Evolutionary conservation across 2,329 filamentous ascomycete species (phyloP).

Genomic region (Pezicula neosporulosa): DNA sequence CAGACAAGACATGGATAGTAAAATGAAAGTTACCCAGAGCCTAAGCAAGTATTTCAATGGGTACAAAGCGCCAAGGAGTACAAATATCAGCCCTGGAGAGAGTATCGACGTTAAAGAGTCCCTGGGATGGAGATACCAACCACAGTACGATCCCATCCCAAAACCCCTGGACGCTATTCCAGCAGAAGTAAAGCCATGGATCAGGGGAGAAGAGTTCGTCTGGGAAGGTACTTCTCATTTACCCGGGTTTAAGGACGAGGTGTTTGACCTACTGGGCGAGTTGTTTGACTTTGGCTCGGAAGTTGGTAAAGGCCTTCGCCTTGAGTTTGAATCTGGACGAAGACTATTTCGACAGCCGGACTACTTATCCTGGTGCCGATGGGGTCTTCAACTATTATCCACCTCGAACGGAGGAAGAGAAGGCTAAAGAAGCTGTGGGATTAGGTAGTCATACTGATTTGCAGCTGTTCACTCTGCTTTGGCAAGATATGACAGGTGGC

Average conservation of each 20-base stretch:
- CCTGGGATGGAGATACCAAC: constrained; percentile 46
- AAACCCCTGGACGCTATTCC: constrained; percentile 39
- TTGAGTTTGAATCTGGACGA: constrained; percentile 51
- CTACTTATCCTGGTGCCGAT: constrained; percentile 45
- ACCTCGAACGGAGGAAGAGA: constrained; percentile 28
- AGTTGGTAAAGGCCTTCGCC: constrained; percentile 49
- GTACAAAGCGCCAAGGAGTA: constrained; percentile 35
- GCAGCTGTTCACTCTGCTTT: constrained; percentile 46
- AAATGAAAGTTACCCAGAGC: constrained; percentile 33
- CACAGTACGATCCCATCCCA: constrained; percentile 45
- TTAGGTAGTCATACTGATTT: constrained; percentile 46
- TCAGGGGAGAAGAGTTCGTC: constrained; percentile 46
- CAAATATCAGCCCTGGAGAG: constrained; percentile 47
- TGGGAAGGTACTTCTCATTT: constrained; percentile 48
- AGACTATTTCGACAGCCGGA: constrained; percentile 50
- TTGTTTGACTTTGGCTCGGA: constrained; percentile 47
- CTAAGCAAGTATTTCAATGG: constrained; percentile 44
- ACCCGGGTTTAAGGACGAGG: constrained; percentile 43
- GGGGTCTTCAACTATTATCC: constrained; percentile 44
- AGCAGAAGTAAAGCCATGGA: constrained; percentile 35
- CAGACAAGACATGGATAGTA: constrained; percentile 20
- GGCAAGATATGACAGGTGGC: constrained; percentile 41
- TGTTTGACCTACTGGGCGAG: constrained; percentile 43
- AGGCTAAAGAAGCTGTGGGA: constrained; percentile 30
- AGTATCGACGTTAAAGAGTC: constrained; percentile 48